A percentile compares a stretch with the other conserved stretches of the same genome.
phyloP scores from a whole-genome alignment of 2,329 filamentous ascomycete genomes.

The Aquanectria penicillioides region DNA sequence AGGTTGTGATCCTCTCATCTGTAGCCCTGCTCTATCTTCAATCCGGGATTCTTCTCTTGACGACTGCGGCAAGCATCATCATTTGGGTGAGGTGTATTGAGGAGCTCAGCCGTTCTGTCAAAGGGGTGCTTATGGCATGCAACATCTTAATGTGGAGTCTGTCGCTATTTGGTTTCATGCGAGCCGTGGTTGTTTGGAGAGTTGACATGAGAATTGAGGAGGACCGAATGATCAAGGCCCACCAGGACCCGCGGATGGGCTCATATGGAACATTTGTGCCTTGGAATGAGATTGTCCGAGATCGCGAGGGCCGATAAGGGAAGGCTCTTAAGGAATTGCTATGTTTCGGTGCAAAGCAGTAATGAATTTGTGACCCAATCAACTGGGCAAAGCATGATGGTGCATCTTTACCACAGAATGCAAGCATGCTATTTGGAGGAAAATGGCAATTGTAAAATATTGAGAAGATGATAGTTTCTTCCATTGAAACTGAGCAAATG shows the following conservation, averaged over 20 bases:
- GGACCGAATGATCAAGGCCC: no score
- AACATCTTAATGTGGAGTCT: constrained; percentile 42
- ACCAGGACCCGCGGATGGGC: no score
- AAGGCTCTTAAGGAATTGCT: no score
- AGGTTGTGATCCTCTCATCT: constrained; percentile 39
- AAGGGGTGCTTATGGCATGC: constrained; percentile 41
- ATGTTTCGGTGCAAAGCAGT: no score
- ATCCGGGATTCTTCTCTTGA: constrained; percentile 36
- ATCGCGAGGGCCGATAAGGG: no score
- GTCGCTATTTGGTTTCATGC: constrained; percentile 41
- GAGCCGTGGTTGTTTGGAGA: constrained; percentile 43
- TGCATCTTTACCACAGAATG: no score
- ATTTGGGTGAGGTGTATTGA: constrained; percentile 38
- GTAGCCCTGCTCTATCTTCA: constrained; percentile 42
- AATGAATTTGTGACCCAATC: no score
- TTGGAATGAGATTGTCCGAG: not conserved
- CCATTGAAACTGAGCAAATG: no score
- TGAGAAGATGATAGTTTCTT: no score
- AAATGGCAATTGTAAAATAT: no score
- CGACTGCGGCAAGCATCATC: constrained; percentile 29
- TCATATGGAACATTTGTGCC: constrained; percentile 35
- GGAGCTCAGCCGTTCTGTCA: constrained; percentile 34
- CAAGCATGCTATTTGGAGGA: no score
- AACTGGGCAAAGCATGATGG: no score
- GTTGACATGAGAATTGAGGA: constrained; percentile 19